Percentiles rank a stretch among this genome's conserved stretches.
phyloP scores from a whole-genome alignment of 345 rosid genomes.

The Cardiospermum halicacabum region DNA sequence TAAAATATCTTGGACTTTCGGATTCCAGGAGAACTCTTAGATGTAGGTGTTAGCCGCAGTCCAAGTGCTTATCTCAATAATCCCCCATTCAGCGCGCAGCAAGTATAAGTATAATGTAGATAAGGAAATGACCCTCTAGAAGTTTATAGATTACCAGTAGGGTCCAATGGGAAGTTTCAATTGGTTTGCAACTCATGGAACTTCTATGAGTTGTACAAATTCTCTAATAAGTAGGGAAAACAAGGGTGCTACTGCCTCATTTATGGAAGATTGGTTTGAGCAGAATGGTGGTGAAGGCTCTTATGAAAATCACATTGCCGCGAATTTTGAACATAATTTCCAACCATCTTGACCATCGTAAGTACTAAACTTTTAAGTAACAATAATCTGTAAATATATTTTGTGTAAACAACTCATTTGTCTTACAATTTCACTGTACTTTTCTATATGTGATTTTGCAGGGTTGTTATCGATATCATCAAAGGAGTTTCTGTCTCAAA shows the following conservation, averaged over 20 bases:
- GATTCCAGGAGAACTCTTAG: slow-evolving; percentile 74
- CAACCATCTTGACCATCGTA: slow-evolving; percentile 44
- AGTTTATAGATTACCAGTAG: slow-evolving; percentile 87
- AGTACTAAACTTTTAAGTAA: slow-evolving; percentile 27
- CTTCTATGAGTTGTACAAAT: slow-evolving; percentile 97
- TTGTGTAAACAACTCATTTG: no score
- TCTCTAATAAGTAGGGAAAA: slow-evolving; percentile 96
- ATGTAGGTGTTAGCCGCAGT: slow-evolving; percentile 93
- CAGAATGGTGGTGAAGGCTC: slow-evolving; percentile 33
- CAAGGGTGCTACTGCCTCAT: slow-evolving; percentile 93
- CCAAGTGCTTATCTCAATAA: slow-evolving; percentile 97
- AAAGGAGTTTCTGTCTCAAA: no score
- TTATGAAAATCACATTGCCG: slow-evolving; percentile 28
- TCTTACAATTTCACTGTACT: no score
- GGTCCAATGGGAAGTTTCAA: slow-evolving; percentile 96
- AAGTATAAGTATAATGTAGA: slow-evolving; percentile 78
- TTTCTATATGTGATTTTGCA: no score
- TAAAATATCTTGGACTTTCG: slow-evolving; percentile 14
- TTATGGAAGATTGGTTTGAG: slow-evolving; percentile 97
- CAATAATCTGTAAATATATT: no score
- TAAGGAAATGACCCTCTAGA: slow-evolving; percentile 92
- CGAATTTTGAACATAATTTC: slow-evolving; percentile 66
- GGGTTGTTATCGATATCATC: no score
- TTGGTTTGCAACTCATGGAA: no score
- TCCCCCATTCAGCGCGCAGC: slow-evolving; percentile 64